Base-by-base conservation (phyloP, 73 alveolate species). In the Tetrahymena thermophila region DNA sequence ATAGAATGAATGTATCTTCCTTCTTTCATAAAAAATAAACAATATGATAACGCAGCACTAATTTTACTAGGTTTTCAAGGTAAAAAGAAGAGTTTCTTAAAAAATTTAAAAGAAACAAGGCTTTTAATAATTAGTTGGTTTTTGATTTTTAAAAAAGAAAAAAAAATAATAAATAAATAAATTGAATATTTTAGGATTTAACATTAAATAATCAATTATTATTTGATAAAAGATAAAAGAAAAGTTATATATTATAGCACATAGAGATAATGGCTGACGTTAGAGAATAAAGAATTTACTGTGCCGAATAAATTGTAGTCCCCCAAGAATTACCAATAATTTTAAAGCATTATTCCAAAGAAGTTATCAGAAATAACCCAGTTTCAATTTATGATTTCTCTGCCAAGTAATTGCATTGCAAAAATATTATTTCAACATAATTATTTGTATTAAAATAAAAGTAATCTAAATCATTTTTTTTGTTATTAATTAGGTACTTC, bases 281-380 rank as follows among this genome's bases (percentile, higher is more conserved):
- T 35, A 94, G 96, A 94, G 98, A 97, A 96, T 93, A 96, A 96
- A 96, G 99, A 94, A 97, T 98, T 57, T 98, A 98, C 94, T 97
- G 99, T 93, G 99, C 99, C 31, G 99, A 98, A 94, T 96, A 98
- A 94, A 97, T 98, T 9, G 98, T 96, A 37, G 99, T 98, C 35
- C 97, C 98, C 85, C 97, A 96, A 56, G 99, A 97, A 94, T 95
- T 98, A 93, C 99, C 99, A 17, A 96, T 94, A n/a, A 97, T 98
- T 34, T 93, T 98, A 55, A 96, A 97, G 84, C 97, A 98, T 95
- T 98, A 98, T 96, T 97, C 99, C 38, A 98, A 98, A 97, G 99
- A 97, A 93, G 99, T 98, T 38, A 98, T 98, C 42, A 97, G 99
- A 96, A 94, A 94, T 50, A 98, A 98, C 96, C 99, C 99, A 8